These are phyloP conservation scores for Phytophthora syringae DNA, from an alignment of 352 stramenopile species.

Conservation along the genomic window DNA sequence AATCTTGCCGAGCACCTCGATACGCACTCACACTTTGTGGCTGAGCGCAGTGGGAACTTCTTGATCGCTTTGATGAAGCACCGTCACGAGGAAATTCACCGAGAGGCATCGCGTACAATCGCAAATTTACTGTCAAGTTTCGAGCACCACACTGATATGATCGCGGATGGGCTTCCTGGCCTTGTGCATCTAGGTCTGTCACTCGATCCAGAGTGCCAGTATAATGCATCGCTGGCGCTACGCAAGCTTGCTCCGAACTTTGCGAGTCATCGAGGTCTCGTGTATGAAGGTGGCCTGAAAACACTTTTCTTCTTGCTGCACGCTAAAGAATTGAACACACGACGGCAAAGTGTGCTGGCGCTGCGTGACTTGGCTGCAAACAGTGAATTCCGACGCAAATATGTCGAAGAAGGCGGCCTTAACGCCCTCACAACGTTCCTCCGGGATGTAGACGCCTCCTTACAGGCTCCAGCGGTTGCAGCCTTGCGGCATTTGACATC, in stretches of 20 bases:
- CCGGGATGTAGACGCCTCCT: constrained; percentile 84
- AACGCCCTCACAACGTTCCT: constrained; percentile 90
- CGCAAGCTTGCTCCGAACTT: constrained; percentile 95
- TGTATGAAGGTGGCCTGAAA: constrained; percentile 91
- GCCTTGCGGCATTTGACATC: constrained; percentile 92
- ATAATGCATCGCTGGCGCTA: constrained; percentile 94
- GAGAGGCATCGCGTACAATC: constrained; percentile 92
- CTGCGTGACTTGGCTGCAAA: constrained; percentile 92
- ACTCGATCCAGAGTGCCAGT: constrained; percentile 94
- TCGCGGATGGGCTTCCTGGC: constrained; percentile 89
- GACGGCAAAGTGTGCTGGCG: constrained; percentile 89
- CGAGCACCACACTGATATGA: constrained; percentile 91
- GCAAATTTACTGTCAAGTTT: constrained; percentile 95
- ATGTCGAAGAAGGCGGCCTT: constrained; percentile 89
- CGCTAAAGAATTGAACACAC: constrained; percentile 92
- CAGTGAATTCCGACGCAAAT: constrained; percentile 86
- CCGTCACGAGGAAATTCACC: constrained; percentile 91
- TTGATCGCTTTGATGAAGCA: constrained; percentile 87
- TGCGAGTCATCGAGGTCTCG: constrained; percentile 84
- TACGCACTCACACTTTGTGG: constrained; percentile 91
- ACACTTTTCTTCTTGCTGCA: constrained; percentile 93
- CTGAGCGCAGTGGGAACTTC: constrained; percentile 70
- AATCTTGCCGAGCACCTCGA: constrained; percentile 96
- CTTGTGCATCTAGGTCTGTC: constrained; percentile 92
- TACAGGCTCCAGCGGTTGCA: constrained; percentile 91